Conservation (phyloP, 371 early-diverging fungal genomes). For the Mortierella sp. region DNA sequence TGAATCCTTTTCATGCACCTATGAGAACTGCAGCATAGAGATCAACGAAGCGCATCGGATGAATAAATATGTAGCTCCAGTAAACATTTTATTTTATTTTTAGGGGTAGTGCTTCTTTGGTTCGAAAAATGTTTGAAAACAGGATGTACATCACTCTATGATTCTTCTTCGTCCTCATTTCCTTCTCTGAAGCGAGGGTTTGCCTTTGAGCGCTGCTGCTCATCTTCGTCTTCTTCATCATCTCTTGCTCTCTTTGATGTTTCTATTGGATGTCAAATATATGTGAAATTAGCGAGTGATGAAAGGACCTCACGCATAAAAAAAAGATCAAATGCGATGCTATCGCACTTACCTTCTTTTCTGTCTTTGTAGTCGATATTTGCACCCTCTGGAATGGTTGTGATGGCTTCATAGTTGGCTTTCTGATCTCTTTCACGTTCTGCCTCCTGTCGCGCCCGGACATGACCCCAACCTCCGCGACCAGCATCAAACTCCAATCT, state of each 20-base stretch:
- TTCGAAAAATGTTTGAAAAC: not conserved
- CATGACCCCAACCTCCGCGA: conserved; percentile 97
- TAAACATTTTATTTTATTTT: not conserved
- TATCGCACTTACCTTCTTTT: conserved; percentile 40
- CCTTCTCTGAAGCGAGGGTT: conserved; percentile 74
- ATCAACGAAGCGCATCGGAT: not conserved
- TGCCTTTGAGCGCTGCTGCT: conserved; percentile 62
- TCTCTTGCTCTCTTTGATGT: conserved; percentile 60
- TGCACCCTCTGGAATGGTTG: conserved; percentile 72
- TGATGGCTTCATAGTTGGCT: conserved; percentile 74
- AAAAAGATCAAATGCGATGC: no score
- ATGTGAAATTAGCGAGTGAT: no score
- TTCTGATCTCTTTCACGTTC: conserved; percentile 74
- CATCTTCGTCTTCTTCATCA: conserved; percentile 59
- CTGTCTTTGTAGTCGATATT: conserved; percentile 64
- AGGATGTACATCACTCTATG: conserved; percentile 14
- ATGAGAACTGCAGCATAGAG: conserved; percentile 68
- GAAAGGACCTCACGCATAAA: not conserved
- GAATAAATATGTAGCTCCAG: not conserved
- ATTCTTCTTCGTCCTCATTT: conserved; percentile 67
- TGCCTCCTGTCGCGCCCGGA: conserved; percentile 71
- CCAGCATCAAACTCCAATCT: conserved; percentile 95
- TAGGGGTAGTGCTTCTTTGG: no score
- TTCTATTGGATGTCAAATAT: conserved; percentile 15
- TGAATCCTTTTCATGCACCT: conserved; percentile 61